phyloP scores from a whole-genome alignment of 768 basidiomycete species.

The Naganishia vaughanmartiniae region DNA sequence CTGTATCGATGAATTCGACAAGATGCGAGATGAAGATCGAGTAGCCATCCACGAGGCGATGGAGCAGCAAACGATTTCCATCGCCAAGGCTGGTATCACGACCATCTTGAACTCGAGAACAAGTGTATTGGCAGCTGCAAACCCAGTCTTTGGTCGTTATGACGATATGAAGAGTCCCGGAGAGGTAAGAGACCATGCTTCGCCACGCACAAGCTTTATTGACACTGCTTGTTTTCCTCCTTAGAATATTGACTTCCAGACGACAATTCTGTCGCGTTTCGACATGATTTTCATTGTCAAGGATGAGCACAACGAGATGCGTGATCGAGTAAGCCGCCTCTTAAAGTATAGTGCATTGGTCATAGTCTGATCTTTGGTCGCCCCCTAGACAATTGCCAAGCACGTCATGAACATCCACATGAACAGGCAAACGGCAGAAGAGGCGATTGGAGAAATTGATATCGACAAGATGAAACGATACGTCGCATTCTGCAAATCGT shows the following conservation, averaged over 20 bases:
- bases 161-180: slow-evolving; percentile 95
- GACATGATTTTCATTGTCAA: slow-evolving; percentile 99
- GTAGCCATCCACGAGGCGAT: slow-evolving; percentile 99
- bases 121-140: slow-evolving; percentile 92
- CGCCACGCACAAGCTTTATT: not conserved
- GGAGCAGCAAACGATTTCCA: slow-evolving; percentile 99
- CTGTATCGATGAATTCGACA: slow-evolving; percentile 99
- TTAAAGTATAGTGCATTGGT: not conserved
- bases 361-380: not conserved
- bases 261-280: slow-evolving; percentile 94
- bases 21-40: slow-evolving; percentile 98
- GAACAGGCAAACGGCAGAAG: slow-evolving; percentile 80
- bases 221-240: not conserved
- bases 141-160: slow-evolving; percentile 95
- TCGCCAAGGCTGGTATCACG: slow-evolving; percentile 97
- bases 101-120: slow-evolving; percentile 95
- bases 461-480: slow-evolving; percentile 98
- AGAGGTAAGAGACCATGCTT: slow-evolving; percentile 60
- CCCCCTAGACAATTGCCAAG: slow-evolving; percentile 79
- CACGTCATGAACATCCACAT: slow-evolving; percentile 99
- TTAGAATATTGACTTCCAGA: slow-evolving; percentile 94
- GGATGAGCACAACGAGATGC: slow-evolving; percentile 91
- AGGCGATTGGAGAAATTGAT: slow-evolving; percentile 80
- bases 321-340: slow-evolving; percentile 70
- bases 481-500: slow-evolving; percentile 94